Percentiles rank a stretch among this genome's conserved stretches.
Evolutionary conservation across 139 green algal species (phyloP).

Genomic region (Pseudopediastrum boryanum): DNA sequence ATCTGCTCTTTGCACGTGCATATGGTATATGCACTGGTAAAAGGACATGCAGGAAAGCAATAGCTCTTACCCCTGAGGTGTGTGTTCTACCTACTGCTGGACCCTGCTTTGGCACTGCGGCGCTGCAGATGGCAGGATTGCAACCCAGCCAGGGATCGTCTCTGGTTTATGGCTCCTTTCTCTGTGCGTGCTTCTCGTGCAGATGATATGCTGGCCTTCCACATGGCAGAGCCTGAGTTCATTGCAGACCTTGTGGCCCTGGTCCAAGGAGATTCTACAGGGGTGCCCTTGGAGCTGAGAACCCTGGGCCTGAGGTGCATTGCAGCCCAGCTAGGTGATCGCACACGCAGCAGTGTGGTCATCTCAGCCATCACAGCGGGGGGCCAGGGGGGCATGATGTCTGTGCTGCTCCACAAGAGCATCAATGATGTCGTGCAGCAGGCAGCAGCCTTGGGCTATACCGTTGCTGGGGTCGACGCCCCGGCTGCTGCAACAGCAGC

Average conservation of each 20-base stretch:
- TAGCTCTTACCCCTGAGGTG: too few relatives aligned
- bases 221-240: constrained; percentile 75
- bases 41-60: too few relatives aligned
- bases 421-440: constrained; percentile 38
- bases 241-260: constrained; percentile 80
- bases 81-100: too few relatives aligned
- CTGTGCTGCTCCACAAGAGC: constrained; percentile 77
- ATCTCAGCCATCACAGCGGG: constrained; percentile 72
- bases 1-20: too few relatives aligned
- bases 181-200: constrained; percentile 7
- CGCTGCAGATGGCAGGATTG: too few relatives aligned
- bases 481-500: background rate
- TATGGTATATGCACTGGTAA: too few relatives aligned
- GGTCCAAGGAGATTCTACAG: constrained; percentile 55
- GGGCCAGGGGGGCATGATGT: constrained; percentile 77
- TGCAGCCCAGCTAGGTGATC: constrained; percentile 77
- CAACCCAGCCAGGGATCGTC: too few relatives aligned
- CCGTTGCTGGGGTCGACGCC: constrained; percentile 13
- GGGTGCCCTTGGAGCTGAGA: constrained; percentile 72
- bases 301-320: constrained; percentile 74
- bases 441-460: constrained; percentile 22
- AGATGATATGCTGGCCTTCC: constrained; percentile 76
- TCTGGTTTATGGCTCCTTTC: too few relatives aligned
- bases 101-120: too few relatives aligned
- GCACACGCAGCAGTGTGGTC: constrained; percentile 66